A percentile compares a stretch with the other conserved stretches of the same genome.
These are phyloP conservation scores for Paracoccidioides brasiliensis DNA, from an alignment of 2,329 filamentous ascomycete species.

Conservation along the genomic window DNA sequence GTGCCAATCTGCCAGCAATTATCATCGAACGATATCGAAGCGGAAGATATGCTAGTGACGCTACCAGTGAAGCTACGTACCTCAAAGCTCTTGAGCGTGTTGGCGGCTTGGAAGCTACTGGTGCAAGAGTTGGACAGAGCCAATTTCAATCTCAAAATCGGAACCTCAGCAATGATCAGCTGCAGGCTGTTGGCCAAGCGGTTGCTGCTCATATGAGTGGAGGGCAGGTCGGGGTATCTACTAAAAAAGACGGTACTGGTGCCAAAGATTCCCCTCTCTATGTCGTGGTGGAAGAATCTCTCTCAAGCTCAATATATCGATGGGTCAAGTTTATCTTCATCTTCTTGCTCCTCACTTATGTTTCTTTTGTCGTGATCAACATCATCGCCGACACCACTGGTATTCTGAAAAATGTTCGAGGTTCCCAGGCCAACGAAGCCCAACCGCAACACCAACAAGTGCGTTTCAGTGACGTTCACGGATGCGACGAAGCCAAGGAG, in stretches of 20 bases:
- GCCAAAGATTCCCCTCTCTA: constrained; percentile 78
- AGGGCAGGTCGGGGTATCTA: constrained; percentile 45
- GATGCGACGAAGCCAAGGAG: constrained; percentile 96
- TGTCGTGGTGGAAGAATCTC: constrained; percentile 86
- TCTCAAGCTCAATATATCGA: constrained; percentile 66
- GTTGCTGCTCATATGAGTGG: constrained; percentile 59
- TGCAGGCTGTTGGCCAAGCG: constrained; percentile 71
- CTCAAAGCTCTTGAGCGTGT: constrained; percentile 56
- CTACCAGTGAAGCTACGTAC: constrained; percentile 66
- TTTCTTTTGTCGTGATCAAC: constrained; percentile 65
- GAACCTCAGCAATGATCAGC: constrained; percentile 45
- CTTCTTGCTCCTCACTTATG: constrained; percentile 67
- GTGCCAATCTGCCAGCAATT: constrained; percentile 87
- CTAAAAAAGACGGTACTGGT: constrained; percentile 45
- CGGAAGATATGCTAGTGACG: constrained; percentile 69
- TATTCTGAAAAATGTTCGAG: constrained; percentile 63
- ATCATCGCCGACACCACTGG: constrained; percentile 72
- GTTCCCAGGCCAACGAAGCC: constrained; percentile 63
- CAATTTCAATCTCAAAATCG: constrained; percentile 15
- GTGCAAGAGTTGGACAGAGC: constrained; percentile 12
- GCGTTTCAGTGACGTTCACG: constrained; percentile 86
- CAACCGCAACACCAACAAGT: constrained; percentile 87
- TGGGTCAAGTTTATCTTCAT: constrained; percentile 79
- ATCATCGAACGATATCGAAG: constrained; percentile 81
- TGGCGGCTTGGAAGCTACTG: constrained; percentile 31